Evolutionary conservation across 176 grass and related monocot species (phyloP).

Genomic region (Ananas comosus): DNA sequence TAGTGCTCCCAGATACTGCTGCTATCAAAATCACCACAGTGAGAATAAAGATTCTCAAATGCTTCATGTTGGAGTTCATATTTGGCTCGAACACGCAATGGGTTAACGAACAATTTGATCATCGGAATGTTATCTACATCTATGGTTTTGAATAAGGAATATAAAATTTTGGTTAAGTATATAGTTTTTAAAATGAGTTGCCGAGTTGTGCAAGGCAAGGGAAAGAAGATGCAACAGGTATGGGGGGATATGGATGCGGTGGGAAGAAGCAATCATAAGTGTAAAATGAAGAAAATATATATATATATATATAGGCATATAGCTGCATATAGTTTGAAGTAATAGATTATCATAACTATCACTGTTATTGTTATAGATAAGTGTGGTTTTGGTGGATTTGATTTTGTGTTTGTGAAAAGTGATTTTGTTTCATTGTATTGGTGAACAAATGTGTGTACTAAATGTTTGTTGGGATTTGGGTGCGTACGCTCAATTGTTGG

Average conservation of each 20-base stretch:
- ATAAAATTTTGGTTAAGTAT: conserved; percentile 10
- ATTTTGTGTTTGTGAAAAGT: conserved; percentile 15
- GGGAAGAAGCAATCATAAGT: conserved; percentile 23
- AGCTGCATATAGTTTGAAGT: neutral
- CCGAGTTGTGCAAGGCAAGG: conserved; percentile 81
- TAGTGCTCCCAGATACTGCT: neutral
- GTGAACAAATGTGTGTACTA: conserved; percentile 21
- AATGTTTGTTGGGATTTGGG: neutral
- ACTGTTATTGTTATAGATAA: neutral
- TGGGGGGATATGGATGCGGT: conserved; percentile 16
- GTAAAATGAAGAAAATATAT: conserved; percentile 18
- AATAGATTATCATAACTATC: too few species aligned
- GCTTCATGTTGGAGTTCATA: neutral
- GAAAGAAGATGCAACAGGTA: conserved; percentile 25
- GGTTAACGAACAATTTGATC: neutral
- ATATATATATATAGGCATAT: conserved; percentile 11
- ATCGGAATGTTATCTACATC: neutral
- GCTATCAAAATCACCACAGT: conserved; percentile 5
- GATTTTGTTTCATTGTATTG: conserved; percentile 11
- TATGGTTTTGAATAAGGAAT: neutral
- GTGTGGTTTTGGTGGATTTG: conserved; percentile 20
- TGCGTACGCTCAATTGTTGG: neutral
- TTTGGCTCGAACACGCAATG: neutral
- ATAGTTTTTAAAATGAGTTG: conserved; percentile 27
- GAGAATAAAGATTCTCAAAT: neutral